Evolutionary conservation across 1,139 yeast genomes (phyloP).

Genomic region (Magnusiomyces fungicola): DNA sequence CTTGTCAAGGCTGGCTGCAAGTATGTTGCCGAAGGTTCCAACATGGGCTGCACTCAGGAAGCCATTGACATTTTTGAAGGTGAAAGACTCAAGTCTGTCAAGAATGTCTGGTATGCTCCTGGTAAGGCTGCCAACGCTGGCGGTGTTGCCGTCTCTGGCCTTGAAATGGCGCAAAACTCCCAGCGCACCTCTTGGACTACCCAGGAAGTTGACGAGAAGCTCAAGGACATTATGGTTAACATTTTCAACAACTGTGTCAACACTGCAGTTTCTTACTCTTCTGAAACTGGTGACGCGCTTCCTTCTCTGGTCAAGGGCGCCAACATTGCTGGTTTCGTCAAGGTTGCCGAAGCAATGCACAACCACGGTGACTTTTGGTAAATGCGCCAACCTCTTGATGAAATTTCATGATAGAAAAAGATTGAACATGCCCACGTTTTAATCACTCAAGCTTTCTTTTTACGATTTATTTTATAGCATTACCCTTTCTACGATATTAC

Average conservation of each 20-base stretch:
- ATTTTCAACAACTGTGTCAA: conserved; percentile 90
- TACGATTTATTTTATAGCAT: no score
- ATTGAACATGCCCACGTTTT: no score
- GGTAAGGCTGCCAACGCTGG: conserved; percentile 99
- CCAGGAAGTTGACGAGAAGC: conserved; percentile 82
- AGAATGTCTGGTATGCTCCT: conserved; percentile 94
- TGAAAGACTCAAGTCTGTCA: conserved; percentile 51
- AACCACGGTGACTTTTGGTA: conserved; percentile 82
- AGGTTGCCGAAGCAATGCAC: conserved; percentile 97
- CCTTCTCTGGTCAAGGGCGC: conserved; percentile 98
- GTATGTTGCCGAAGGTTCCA: conserved; percentile 97
- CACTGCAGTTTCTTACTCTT: conserved; percentile 75
- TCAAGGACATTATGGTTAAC: conserved; percentile 85
- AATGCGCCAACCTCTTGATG: no score
- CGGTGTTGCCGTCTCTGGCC: conserved; percentile 98
- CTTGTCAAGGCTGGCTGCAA: conserved; percentile 87
- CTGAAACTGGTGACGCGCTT: conserved; percentile 56
- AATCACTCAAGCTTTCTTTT: no score
- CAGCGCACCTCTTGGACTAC: conserved; percentile 83
- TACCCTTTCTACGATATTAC: no score
- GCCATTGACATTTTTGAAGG: conserved; percentile 93
- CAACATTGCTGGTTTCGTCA: conserved; percentile 96
- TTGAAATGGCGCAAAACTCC: conserved; percentile 99
- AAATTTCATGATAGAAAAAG: no score
- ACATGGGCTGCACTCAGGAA: conserved; percentile 98